These are phyloP conservation scores for Polymyxa betae DNA, from an alignment of 208 protist species.

Conservation along the genomic window DNA sequence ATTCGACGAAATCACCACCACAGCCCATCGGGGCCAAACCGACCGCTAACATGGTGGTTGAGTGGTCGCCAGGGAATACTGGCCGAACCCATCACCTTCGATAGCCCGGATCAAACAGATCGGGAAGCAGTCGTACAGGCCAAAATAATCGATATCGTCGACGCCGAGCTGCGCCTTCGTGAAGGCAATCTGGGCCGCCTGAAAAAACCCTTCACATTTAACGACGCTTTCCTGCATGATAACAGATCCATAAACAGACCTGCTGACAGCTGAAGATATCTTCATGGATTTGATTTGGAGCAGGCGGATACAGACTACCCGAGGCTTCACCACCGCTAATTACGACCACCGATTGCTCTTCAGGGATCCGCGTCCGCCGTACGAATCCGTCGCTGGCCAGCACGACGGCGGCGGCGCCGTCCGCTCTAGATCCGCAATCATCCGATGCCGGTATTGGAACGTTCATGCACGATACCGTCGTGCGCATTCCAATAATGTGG, in stretches of 20 bases:
- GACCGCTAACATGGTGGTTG: slow-evolving; percentile 42
- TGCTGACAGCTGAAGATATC: slow-evolving; percentile 58
- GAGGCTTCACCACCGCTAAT: slow-evolving; percentile 51
- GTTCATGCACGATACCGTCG: not conserved
- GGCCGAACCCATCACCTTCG: slow-evolving; percentile 38
- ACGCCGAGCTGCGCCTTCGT: slow-evolving; percentile 48
- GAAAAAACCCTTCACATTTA: not conserved
- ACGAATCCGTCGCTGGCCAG: slow-evolving; percentile 7
- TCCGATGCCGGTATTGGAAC: not conserved
- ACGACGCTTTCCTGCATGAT: not conserved
- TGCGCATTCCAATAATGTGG: slow-evolving; percentile 60
- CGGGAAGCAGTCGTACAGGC: slow-evolving; percentile 67
- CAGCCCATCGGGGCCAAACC: slow-evolving; percentile 52
- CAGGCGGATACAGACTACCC: slow-evolving; percentile 55
- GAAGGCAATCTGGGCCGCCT: slow-evolving; percentile 47
- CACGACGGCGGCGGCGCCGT: slow-evolving; percentile 9
- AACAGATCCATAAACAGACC: not conserved
- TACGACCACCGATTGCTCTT: slow-evolving; percentile 37
- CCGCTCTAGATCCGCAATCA: not conserved
- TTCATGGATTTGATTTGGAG: slow-evolving; percentile 41
- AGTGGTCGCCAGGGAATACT: not conserved
- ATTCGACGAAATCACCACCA: slow-evolving; percentile 58
- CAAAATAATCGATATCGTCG: slow-evolving; percentile 63
- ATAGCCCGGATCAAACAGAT: slow-evolving; percentile 65
- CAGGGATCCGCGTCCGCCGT: not conserved